A percentile compares a stretch with the other conserved stretches of the same genome.
Conservation (phyloP, 805 yeast genomes). For the Ogataea henricii region DNA sequence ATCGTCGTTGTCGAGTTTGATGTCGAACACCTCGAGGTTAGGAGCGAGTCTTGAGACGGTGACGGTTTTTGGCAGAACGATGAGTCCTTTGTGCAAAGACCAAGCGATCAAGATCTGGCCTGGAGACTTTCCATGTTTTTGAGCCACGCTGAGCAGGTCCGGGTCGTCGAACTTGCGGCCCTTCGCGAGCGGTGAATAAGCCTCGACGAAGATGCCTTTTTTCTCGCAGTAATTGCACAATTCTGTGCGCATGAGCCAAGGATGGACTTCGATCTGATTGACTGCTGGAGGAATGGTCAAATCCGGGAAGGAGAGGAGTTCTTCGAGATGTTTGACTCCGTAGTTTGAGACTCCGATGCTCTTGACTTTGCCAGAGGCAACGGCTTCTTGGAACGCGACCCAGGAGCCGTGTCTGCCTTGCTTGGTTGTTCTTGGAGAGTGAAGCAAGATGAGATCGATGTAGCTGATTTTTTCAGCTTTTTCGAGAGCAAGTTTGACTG, state of each 20-base stretch:
- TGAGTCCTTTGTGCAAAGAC: slow-evolving; percentile 64
- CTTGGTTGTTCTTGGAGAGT: slow-evolving; percentile 50
- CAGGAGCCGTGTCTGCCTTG: slow-evolving; percentile 50
- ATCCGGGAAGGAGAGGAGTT: slow-evolving; percentile 48
- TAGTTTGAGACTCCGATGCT: slow-evolving; percentile 67
- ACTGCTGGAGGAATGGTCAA: slow-evolving; percentile 46
- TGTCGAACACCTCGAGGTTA: slow-evolving; percentile 45
- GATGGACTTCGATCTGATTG: slow-evolving; percentile 54
- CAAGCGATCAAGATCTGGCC: slow-evolving; percentile 68
- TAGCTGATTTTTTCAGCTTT: slow-evolving; percentile 47
- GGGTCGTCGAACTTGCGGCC: slow-evolving; percentile 50
- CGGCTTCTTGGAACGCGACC: slow-evolving; percentile 58
- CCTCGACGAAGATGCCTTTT: slow-evolving; percentile 54
- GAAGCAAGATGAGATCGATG: slow-evolving; percentile 56
- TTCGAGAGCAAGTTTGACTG: slow-evolving; percentile 44
- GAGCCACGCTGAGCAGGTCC: slow-evolving; percentile 44
- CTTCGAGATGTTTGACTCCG: slow-evolving; percentile 57
- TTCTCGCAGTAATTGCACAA: slow-evolving; percentile 45
- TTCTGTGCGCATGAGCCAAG: slow-evolving; percentile 49
- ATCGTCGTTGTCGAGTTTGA: slow-evolving; percentile 43
- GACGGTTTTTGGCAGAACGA: slow-evolving; percentile 41
- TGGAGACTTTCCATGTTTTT: slow-evolving; percentile 48
- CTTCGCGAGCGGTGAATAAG: slow-evolving; percentile 66
- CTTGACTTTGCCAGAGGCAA: slow-evolving; percentile 49
- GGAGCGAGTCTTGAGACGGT: slow-evolving; percentile 38